These are phyloP conservation scores for Aspergillus taichungensis DNA, from an alignment of 495 filamentous ascomycete genomes.

Conservation along the genomic window DNA sequence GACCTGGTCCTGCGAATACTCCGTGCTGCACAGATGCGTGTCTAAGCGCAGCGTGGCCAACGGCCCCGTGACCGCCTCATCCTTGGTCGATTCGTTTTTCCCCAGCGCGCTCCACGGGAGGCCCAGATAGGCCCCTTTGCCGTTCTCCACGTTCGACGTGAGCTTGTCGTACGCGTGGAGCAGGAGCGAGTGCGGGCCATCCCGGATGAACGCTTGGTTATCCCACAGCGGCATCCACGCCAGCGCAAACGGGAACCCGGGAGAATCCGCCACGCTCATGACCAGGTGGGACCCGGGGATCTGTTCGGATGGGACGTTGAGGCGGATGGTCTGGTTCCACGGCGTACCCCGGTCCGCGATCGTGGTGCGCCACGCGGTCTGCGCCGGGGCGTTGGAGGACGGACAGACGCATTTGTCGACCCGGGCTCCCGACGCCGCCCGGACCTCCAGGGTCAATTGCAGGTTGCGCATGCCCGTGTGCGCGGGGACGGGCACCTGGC, in stretches of 20 bases:
- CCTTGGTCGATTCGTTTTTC: constrained; percentile 56
- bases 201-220: constrained; percentile 79
- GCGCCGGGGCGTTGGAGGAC: constrained; percentile 62
- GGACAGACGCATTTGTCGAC: constrained; percentile 82
- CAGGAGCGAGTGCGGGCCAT: constrained; percentile 72
- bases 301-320: constrained; percentile 70
- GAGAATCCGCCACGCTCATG: constrained; percentile 78
- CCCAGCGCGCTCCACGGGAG: constrained; percentile 68
- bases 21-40: constrained; percentile 91
- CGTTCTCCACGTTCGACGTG: constrained; percentile 52
- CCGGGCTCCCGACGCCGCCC: constrained; percentile 64
- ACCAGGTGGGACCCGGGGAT: constrained; percentile 80
- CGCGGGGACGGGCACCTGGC: constrained; percentile 58
- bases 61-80: constrained; percentile 66
- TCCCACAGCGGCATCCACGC: constrained; percentile 94
- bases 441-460: constrained; percentile 83
- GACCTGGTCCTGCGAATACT: constrained; percentile 88
- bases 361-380: constrained; percentile 82
- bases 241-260: constrained; percentile 78
- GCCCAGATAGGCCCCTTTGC: constrained; percentile 72
- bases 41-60: constrained; percentile 66
- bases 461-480: constrained; percentile 60
- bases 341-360: constrained; percentile 65
- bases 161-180: constrained; percentile 87
- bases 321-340: constrained; percentile 82